Percentiles rank a stretch among this genome's conserved stretches.
phyloP scores from a whole-genome alignment of 1,284 basidiomycete genomes.

The Bjerkandera adusta region DNA sequence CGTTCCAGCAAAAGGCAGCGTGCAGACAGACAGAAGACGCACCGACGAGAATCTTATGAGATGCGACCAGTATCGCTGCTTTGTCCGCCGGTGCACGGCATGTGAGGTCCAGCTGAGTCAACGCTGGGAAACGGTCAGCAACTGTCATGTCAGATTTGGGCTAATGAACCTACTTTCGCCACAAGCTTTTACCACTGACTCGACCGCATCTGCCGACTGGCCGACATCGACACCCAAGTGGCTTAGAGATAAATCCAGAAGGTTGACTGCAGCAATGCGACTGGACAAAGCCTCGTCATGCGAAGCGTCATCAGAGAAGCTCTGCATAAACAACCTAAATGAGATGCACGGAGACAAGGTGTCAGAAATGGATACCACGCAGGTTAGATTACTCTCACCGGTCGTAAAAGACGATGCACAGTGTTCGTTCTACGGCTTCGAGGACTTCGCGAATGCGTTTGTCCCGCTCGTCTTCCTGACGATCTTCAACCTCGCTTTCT shows the following conservation, averaged over 20 bases:
- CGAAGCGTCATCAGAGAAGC: conserved; percentile 73
- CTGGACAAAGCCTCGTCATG: conserved; percentile 88
- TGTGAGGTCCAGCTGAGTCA: conserved; percentile 63
- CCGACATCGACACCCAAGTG: conserved; percentile 82
- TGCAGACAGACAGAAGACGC: conserved; percentile 21
- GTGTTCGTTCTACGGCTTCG: conserved; percentile 67
- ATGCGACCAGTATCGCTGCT: conserved; percentile 73
- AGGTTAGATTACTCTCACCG: too few species aligned
- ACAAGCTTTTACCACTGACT: conserved; percentile 67
- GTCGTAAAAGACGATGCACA: conserved; percentile 67
- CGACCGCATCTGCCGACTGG: conserved; percentile 53
- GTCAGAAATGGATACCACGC: conserved; percentile 8
- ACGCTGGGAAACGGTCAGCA: conserved; percentile 39
- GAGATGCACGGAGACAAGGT: neutral
- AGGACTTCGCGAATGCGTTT: conserved; percentile 52
- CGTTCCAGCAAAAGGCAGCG: neutral
- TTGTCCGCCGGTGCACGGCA: conserved; percentile 78
- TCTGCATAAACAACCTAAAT: conserved; percentile 58
- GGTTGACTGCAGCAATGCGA: conserved; percentile 86
- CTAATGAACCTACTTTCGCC: conserved; percentile 64
- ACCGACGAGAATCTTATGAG: conserved; percentile 85
- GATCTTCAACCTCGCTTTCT: conserved; percentile 25
- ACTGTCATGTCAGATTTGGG: neutral
- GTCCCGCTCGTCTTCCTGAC: conserved; percentile 32
- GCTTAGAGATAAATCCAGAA: conserved; percentile 82